Evolutionary conservation across 2,329 filamentous ascomycete species (phyloP), one percentile per base, ranked within the genome.

Genomic region (Microdochium trichocladiopsis): DNA sequence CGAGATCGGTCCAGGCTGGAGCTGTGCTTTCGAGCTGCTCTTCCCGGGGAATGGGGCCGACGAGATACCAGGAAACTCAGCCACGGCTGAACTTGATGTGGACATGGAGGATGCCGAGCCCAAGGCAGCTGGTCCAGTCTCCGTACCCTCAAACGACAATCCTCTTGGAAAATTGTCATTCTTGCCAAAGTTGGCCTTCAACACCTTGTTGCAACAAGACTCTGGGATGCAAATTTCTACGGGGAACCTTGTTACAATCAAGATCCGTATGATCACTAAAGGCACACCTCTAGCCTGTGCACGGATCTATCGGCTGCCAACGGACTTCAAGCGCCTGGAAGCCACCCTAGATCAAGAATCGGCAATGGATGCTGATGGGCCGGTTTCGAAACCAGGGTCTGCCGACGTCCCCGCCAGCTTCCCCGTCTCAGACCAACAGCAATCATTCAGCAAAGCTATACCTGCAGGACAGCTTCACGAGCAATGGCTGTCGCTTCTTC

Each of bases 241-340:
- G 10, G 67, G 72, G 50, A 65, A 72, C 21, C 59, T 83, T 36
- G 71, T 86, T 50, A 86, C 83, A 0, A 78, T 92, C 47, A 80
- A 79, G 49, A 73, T 97, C 51, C 83, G 74, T 1, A 76, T 94
- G 47, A 65, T 87, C 9, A 75, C 78, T 37, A 83, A 90, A 52
- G 93, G 94, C 24, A 80, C 86, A 1, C 88, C 86, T 3, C 75
- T 72, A 0, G 72, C 82, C 2, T 88, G 87, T 65, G 90, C 93
- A 3, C 82, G 94, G 33, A 84, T 97, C 57, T 99, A 97, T 69
- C 85, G 89, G 14, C 82, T 97, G 16, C 89, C 93, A n/a, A 68
- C 73, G 1, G 53, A 52, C 2, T 55, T 60, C 0, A 25, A 18
- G 25, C 23, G 9, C 8, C 24, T 23, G 5, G 9, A 23, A 18